Conservation (phyloP, 345 rosid genomes). For the Iberis pinnata region DNA sequence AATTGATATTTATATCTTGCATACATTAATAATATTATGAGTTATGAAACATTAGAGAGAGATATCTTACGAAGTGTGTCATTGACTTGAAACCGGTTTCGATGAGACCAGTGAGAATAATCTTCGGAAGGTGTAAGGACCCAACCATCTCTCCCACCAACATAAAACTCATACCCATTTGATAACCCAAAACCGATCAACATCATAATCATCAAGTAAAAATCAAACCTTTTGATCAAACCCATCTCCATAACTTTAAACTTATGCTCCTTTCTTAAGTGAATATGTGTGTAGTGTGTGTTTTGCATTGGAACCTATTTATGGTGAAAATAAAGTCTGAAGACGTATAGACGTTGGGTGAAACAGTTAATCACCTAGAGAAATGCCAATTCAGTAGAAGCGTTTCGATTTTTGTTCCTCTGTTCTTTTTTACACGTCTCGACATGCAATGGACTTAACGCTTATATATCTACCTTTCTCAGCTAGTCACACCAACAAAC, state of each 20-base stretch:
- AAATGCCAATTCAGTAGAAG: slow-evolving; percentile 9
- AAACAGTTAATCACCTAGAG: slow-evolving; percentile 7
- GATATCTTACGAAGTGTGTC: slow-evolving; percentile 68
- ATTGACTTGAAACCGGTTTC: slow-evolving; percentile 73
- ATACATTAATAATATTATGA: no score
- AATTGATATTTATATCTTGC: no score
- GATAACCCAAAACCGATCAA: slow-evolving; percentile 27
- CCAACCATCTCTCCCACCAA: slow-evolving; percentile 87
- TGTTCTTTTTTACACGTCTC: slow-evolving; percentile 38
- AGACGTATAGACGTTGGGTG: slow-evolving; percentile 33
- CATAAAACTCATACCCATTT: slow-evolving; percentile 42
- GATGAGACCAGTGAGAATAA: slow-evolving; percentile 74
- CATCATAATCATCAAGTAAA: slow-evolving; percentile 17
- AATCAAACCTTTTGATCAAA: slow-evolving; percentile 12
- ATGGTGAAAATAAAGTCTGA: slow-evolving; percentile 16
- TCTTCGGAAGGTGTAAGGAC: slow-evolving; percentile 53
- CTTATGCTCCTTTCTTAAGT: not conserved
- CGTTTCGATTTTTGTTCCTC: slow-evolving; percentile 35
- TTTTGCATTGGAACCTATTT: slow-evolving; percentile 26
- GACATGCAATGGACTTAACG: slow-evolving; percentile 49
- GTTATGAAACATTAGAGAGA: not conserved
- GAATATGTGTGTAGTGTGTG: not conserved
- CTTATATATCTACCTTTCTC: no score
- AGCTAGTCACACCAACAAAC: no score
- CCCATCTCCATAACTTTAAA: slow-evolving; percentile 9